phyloP scores from a whole-genome alignment of 2,329 filamentous ascomycete genomes.

The Epichloe brachyelytri region DNA sequence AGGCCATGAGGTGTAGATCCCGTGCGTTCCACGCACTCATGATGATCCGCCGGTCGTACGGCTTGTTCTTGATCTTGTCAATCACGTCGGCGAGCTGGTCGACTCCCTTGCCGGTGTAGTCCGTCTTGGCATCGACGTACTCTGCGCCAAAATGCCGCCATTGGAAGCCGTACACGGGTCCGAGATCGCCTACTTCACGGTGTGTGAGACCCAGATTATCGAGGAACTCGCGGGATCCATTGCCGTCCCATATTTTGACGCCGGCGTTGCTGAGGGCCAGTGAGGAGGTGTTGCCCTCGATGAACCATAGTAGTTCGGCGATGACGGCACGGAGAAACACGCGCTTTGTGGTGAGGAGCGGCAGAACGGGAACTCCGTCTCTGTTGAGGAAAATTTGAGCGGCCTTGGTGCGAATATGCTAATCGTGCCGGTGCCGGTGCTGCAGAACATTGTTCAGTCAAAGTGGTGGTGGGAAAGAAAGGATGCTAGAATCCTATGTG shows the following conservation, averaged over 20 bases:
- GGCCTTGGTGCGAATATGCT: constrained; percentile 80
- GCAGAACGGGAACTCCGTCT: constrained; percentile 52
- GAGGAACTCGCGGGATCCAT: constrained; percentile 81
- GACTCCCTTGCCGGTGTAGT: constrained; percentile 80
- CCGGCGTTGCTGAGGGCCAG: constrained; percentile 62
- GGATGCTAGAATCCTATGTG: neutral
- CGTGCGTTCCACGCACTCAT: constrained; percentile 88
- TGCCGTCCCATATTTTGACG: constrained; percentile 97
- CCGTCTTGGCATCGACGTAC: constrained; percentile 64
- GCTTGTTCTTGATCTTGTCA: constrained; percentile 67
- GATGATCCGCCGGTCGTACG: constrained; percentile 83
- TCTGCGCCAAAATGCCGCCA: constrained; percentile 96
- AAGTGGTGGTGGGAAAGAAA: neutral
- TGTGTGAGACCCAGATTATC: constrained; percentile 72
- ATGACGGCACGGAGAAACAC: constrained; percentile 87
- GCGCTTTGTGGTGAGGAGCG: constrained; percentile 92
- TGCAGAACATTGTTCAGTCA: constrained; percentile 18
- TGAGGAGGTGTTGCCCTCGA: constrained; percentile 73
- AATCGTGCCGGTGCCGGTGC: constrained; percentile 85
- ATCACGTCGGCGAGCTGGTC: constrained; percentile 91
- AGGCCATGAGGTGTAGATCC: constrained; percentile 75
- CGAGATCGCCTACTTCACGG: constrained; percentile 77
- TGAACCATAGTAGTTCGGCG: constrained; percentile 91
- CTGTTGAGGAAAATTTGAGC: constrained; percentile 76
- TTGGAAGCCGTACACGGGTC: constrained; percentile 95